Evolutionary conservation across 495 filamentous ascomycete species (phyloP).

Genomic region (Talaromyces ruber): DNA sequence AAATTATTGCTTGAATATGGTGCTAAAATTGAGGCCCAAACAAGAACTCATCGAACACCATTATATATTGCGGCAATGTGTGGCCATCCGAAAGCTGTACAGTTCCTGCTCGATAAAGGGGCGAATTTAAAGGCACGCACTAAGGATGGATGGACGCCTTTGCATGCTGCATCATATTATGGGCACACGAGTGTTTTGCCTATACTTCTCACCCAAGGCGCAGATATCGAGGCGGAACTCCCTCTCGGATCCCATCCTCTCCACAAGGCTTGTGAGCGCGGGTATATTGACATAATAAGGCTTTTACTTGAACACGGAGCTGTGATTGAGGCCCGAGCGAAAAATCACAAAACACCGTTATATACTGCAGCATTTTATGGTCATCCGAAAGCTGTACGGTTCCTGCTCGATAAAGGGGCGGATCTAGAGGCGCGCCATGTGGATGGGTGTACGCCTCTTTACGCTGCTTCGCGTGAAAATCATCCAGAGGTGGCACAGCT

Average conservation of each 20-base stretch:
- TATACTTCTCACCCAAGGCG: conserved; percentile 18
- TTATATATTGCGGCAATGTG: not conserved
- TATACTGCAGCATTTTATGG: not conserved
- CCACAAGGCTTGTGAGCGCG: conserved; percentile 27
- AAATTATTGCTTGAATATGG: conserved; percentile 29
- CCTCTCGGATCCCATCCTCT: conserved; percentile 9
- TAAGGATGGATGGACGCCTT: conserved; percentile 11
- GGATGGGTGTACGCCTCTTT: conserved; percentile 22
- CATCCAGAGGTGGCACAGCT: conserved; percentile 23
- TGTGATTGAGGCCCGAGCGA: conserved; percentile 17
- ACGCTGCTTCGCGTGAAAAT: conserved; percentile 25
- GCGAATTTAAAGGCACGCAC: conserved; percentile 18
- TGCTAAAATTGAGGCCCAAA: conserved; percentile 21
- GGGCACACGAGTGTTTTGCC: not conserved
- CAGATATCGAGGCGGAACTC: conserved; percentile 1
- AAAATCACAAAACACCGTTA: not conserved
- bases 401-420: conserved; percentile 20
- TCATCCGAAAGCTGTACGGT: not conserved
- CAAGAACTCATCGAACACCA: not conserved
- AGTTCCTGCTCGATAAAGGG: conserved; percentile 16
- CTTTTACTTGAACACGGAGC: conserved; percentile 31
- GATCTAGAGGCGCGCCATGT: conserved; percentile 14
- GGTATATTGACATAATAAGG: conserved; percentile 24
- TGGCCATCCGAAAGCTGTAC: not conserved
- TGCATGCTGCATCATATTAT: not conserved